Base-by-base conservation (phyloP, 192 early-diverging fungal genomes). In the Podila clonocystis region DNA sequence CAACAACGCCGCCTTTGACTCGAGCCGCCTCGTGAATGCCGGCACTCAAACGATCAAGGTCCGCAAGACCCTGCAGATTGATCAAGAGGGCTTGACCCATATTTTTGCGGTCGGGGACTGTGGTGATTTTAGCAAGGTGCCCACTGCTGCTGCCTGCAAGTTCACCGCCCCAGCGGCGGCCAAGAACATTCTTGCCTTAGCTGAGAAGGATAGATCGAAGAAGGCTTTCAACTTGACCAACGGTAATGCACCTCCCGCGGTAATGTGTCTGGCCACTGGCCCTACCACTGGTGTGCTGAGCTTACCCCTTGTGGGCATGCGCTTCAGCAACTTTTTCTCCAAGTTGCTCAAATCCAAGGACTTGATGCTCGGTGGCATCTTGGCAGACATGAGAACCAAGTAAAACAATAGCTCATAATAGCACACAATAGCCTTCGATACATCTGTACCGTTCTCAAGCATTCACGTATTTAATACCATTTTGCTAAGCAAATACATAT, bases 51-150 rank as follows among this genome's bases (percentile, higher is more conserved):
- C 72, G 4, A 84, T 91, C 72, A 83, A 75, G 24, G 84, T 91
- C n/a, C 36, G 60, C 5, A 48, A 73, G 4, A 89, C 87, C 5
- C 61, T 89, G 22, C 90, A 91, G 57, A n/a, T 89, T 15, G 66
- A 73, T 22, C 57, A 64, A 2, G 57, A 74, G 0, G n/a, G 22
- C 0, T 69, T 85, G 29, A 50, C 68, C 7, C 78, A 84, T 15
- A 82, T 91, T 13, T 91, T 91, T 67, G 88, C 80, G 0, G 71
- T 85, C 0, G 90, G 90, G 29, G 90, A 91, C 28, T 85, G 85
- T 17, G 75, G 85, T 19, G 79, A 85, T 34, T 72, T 72, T 31
- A 49, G 63, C 22, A 71, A 79, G n/a, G 70, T 79, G 7, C 60
- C 64, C 2, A 79, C 69, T 0, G 76, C 59, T 17, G 69, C 55